These are phyloP conservation scores for Bocquillonia castaneifolia DNA, from an alignment of 441 rosid genomes.

Conservation along the genomic window DNA sequence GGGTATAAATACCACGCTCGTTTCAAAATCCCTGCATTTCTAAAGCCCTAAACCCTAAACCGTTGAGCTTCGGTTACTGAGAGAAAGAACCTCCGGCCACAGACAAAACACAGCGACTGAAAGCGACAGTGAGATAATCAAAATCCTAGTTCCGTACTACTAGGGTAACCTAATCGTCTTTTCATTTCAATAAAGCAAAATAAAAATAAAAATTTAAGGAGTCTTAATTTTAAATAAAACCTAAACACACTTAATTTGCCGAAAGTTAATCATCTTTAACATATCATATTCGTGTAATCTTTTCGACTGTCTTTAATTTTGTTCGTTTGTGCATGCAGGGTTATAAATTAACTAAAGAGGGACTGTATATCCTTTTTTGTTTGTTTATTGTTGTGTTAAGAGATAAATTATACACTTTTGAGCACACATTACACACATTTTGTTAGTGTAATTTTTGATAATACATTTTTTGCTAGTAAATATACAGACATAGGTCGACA, in stretches of 20 bases:
- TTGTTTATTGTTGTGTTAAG: not conserved
- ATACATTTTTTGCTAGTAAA: not conserved
- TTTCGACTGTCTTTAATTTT: no score
- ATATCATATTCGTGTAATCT: not conserved
- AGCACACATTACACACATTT: not conserved
- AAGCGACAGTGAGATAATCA: not conserved
- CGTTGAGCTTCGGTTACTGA: no score
- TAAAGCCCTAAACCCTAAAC: slow-evolving; percentile 2
- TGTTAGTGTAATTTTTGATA: not conserved
- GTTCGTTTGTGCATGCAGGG: not conserved
- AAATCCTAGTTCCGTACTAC: not conserved
- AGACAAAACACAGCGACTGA: not conserved
- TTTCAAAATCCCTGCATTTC: no score
- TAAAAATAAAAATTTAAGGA: no score
- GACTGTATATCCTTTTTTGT: slow-evolving; percentile 1
- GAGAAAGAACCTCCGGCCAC: not conserved
- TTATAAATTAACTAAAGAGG: not conserved
- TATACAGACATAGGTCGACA: not conserved
- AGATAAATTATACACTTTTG: not conserved
- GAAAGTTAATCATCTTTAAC: not conserved
- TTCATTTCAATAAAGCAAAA: not conserved
- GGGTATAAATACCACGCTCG: not conserved
- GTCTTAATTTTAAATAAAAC: no score
- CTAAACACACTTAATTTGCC: not conserved
- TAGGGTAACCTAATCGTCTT: not conserved